These are phyloP conservation scores for Ustilago curta DNA, from an alignment of 1,284 basidiomycete genomes.

Conservation along the genomic window DNA sequence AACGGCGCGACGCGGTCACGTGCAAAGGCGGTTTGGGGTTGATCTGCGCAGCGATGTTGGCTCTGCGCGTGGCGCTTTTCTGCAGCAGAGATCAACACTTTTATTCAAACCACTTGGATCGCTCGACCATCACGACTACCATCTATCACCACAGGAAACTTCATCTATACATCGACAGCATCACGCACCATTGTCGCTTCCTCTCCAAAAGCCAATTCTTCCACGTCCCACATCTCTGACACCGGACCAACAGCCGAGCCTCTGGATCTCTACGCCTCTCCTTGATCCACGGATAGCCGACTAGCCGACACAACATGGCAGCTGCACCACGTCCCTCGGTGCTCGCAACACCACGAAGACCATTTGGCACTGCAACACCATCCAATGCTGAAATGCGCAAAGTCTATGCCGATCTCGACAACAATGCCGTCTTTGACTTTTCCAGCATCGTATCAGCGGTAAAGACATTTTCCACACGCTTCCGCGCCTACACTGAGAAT, in stretches of 20 bases:
- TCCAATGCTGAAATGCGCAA: constrained; percentile 53
- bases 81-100: constrained; percentile 30
- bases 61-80: constrained; percentile 12
- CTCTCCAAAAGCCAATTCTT: too few species aligned
- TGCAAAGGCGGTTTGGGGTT: constrained; percentile 4
- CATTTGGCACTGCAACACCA: constrained; percentile 28
- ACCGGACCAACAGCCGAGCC: too few species aligned
- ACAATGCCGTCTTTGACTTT: constrained; percentile 59
- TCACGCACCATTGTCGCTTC: background rate
- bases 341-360: constrained; percentile 47
- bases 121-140: background rate
- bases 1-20: constrained; percentile 40
- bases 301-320: constrained; percentile 16
- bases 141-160: background rate
- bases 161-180: background rate
- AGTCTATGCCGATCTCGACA: constrained; percentile 46
- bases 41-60: background rate
- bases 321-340: constrained; percentile 36
- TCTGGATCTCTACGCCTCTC: too few species aligned
- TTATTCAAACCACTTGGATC: background rate
- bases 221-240: too few species aligned
- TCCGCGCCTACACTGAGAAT: constrained; percentile 55
- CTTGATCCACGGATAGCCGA: too few species aligned
- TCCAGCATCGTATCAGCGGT: constrained; percentile 49
- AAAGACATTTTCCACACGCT: constrained; percentile 49